Evolutionary conservation across 2,329 filamentous ascomycete genomes (phyloP), one percentile per base, ranked within the genome.

Genomic region (Metarhizium humberi): DNA sequence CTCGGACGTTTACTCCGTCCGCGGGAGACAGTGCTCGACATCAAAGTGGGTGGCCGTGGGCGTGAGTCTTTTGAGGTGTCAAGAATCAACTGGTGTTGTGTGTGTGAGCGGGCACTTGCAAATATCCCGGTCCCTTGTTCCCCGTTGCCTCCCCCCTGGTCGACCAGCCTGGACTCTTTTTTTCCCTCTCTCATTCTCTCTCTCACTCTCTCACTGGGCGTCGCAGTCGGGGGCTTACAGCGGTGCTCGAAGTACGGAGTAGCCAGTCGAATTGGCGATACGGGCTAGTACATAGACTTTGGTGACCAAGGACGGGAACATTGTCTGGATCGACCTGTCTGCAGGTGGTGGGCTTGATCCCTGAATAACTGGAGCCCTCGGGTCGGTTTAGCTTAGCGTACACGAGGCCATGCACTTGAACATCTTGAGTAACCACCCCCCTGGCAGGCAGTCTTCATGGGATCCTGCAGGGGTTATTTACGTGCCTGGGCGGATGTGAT

Each of bases 61-160:
- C 45, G 45, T 50, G 50, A 52, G 47, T 56, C 25, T 45, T 45
- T 30, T n/a, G 20, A 29, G 45, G 20, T n/a, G 45, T 48, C 45
- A 16, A 48, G 45, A 48, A 13, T 25, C 45, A 30, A 30, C 25
- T 30, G 45, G 45, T 16, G 34, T 8, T 13, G 34, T 16, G 45
- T 30, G 42, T n/a, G 38, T 46, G 51, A 7, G 51, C n/a, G 25
- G 47, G 6, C 13, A 46, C 29, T n/a, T 45, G n/a, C 14, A 34
- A 16, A 14, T 32, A 40, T 34, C 51, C 51, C 38, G 47, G 40
- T 47, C 32, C 50, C 46, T 42, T 36, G 55, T 53, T 53, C 55
- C 43, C 38, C 51, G 38, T 53, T 34, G 11, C 42, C n/a, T 47
- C 38, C 7, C 36, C 20, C 38, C 47, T 52, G 43, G 49, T 7